Evolutionary conservation across 2,329 filamentous ascomycete genomes (phyloP).

Genomic region (Parasarocladium wereldwijsianum): DNA sequence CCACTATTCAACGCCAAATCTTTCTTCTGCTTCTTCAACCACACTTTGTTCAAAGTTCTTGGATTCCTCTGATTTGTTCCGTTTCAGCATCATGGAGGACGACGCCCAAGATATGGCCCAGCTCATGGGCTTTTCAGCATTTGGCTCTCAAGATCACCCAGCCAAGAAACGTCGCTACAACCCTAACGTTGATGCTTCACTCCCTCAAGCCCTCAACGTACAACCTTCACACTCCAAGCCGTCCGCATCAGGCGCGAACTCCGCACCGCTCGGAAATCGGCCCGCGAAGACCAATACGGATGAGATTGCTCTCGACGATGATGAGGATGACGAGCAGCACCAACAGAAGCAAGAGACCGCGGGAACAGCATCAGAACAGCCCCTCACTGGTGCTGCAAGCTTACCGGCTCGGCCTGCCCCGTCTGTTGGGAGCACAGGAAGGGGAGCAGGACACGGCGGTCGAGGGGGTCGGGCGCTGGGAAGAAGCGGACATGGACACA

Average conservation of each 20-base stretch:
- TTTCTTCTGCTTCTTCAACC: too few relatives aligned
- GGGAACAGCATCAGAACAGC: slow-evolving; percentile 5
- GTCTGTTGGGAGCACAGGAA: neutral
- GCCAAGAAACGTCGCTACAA: slow-evolving; percentile 57
- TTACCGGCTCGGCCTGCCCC: neutral
- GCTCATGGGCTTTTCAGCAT: slow-evolving; percentile 60
- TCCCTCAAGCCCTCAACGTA: slow-evolving; percentile 13
- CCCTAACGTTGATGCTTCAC: slow-evolving; percentile 29
- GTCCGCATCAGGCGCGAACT: slow-evolving; percentile 18
- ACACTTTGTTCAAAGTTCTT: too few relatives aligned
- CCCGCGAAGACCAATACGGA: slow-evolving; percentile 19
- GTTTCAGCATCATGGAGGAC: slow-evolving; percentile 7
- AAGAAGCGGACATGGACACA: neutral
- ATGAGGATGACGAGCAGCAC: slow-evolving; percentile 13
- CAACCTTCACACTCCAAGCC: slow-evolving; percentile 12
- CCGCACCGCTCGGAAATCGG: slow-evolving; percentile 17
- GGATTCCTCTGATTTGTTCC: too few relatives aligned
- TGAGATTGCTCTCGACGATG: slow-evolving; percentile 29
- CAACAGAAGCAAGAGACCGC: slow-evolving; percentile 13
- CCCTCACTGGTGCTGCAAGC: neutral
- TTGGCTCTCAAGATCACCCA: slow-evolving; percentile 39
- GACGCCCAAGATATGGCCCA: slow-evolving; percentile 43
- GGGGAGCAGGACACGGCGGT: slow-evolving; percentile 5
- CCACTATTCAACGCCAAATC: too few relatives aligned
- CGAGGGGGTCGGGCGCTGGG: slow-evolving; percentile 1